phyloP scores from a whole-genome alignment of 1,284 basidiomycete species.

The Filobasidium uniguttulatum region DNA sequence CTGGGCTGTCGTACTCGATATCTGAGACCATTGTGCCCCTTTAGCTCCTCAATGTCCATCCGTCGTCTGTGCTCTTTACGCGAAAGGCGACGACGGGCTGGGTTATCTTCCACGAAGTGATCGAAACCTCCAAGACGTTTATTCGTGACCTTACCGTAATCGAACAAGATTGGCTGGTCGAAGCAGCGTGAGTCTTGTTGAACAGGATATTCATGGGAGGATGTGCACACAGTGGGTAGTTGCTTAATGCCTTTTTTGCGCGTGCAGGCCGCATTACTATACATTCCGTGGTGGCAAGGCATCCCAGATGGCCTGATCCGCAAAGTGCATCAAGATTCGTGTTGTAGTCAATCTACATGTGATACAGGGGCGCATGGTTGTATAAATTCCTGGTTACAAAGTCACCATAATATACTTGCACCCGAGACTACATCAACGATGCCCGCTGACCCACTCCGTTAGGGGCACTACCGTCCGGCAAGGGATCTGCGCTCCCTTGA shows the following conservation, averaged over 20 bases:
- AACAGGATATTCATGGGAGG: not conserved
- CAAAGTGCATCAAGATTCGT: not conserved
- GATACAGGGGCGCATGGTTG: not conserved
- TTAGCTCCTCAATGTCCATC: conserved; percentile 76
- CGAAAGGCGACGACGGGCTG: conserved; percentile 76
- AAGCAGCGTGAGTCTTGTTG: conserved; percentile 35
- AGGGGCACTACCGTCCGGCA: conserved; percentile 28
- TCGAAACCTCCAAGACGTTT: conserved; percentile 78
- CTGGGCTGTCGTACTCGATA: not conserved
- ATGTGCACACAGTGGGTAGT: not conserved
- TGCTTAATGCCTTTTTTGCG: not conserved
- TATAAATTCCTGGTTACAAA: too few relatives aligned
- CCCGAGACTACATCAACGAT: conserved; percentile 30
- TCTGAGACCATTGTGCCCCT: not conserved
- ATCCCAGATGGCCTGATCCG: not conserved
- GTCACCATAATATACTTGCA: too few relatives aligned
- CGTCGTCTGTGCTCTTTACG: conserved; percentile 86
- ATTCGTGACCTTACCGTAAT: conserved; percentile 45
- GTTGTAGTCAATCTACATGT: not conserved
- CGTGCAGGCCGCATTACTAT: conserved; percentile 12
- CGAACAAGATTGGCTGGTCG: conserved; percentile 42
- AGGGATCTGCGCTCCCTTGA: conserved; percentile 26
- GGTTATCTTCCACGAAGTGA: conserved; percentile 90
- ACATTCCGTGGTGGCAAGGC: conserved; percentile 7
- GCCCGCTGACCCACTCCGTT: conserved; percentile 29